Evolutionary conservation across 2,329 filamentous ascomycete species (phyloP), one percentile per base, ranked within the genome.

Genomic region (Pseudocercospora vitis): DNA sequence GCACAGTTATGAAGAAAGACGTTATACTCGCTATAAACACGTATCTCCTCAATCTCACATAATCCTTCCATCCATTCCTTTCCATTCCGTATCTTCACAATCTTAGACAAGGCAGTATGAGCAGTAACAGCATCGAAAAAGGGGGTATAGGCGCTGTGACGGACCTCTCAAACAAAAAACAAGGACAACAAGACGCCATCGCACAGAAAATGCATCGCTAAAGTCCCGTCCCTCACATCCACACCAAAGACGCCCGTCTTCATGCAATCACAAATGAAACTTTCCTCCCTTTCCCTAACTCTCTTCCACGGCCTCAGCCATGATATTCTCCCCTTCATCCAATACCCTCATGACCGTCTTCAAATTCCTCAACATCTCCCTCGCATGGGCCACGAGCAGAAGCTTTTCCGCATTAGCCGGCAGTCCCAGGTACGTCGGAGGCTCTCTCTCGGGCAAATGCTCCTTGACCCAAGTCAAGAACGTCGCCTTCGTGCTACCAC

Each of bases 381-480:
- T 82, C 37, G 92, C 95, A 66, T 96, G 85, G 2, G 89, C 91
- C 11, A 96, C 89, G 26, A 99, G 80, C 64, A 99, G 73, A 69
- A 99, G 71, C 75, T 97, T 99, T 83, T 99, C 94, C 16, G 94
- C 94, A 70, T 99, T 96, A 23, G 90, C 89, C 29, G 94, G 94
- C 62, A 99, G 74, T 18, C 94, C 95, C 12, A 99, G 79, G 69
- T 96, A 99, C 0, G 91, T 96, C 3, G 94, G 94, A 23, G 95
- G 95, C 72, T 99, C 94, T 65, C 94, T 85, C 79, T 99, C 94
- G 0, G 94, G 94, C 57, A 99, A 78, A 18, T 18, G 16, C 56
- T 83, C 84, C 65, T 95, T 89, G 57, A 99, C 89, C 95, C 95
- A 99, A 31, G 81, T 80, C 73, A 87, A 86, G 70, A 97, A 97